Evolutionary conservation across 1,284 basidiomycete genomes (phyloP), one percentile per base, ranked within the genome.

Genomic region (Ganoderma lucidum): DNA sequence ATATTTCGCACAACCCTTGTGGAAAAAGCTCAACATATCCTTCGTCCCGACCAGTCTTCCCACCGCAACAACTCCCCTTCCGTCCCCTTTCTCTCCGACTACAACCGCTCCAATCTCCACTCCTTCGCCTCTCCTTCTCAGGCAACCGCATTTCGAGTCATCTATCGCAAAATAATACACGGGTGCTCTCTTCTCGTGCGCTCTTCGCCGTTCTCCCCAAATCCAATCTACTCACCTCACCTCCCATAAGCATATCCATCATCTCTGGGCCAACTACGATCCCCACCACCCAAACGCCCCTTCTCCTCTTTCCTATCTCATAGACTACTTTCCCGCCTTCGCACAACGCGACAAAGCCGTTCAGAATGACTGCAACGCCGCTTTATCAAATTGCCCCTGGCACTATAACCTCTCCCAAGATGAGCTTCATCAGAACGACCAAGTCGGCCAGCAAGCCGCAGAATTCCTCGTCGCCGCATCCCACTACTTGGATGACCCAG

Each of bases 301-400:
- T 42, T 70, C n/a, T 63, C 62, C 51, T 14, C 56, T 59, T 35
- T 4, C 53, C 30, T n/a, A 44, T 63, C 62, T 73, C 53, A 62
- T 71, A 56, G 65, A 60, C 42, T 75, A 75, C 62, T 75, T 75
- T 63, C 74, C 74, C 28, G 63, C 66, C 64, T 70, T 73, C 51
- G 65, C 67, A 23, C 9, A 59, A 23, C 62, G 62, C 53, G 66
- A 71, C 35, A 45, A 64, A 15, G 70, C 67, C 35, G 28, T 45
- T 30, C 61, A 48, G 35, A 62, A 65, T 32, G 6, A 28, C 6
- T 64, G 65, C 48, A 6, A 23, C 9, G 30, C 48, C 15, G 68
- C 72, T 1, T 55, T 60, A 15, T 35, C 10, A 2, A 41, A 19
- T 15, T 59, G 53, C 35, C 66, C 69, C 2, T 73, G 69, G 70